Conservation (phyloP, 1,284 basidiomycete species). For the Trametes hirsuta region DNA sequence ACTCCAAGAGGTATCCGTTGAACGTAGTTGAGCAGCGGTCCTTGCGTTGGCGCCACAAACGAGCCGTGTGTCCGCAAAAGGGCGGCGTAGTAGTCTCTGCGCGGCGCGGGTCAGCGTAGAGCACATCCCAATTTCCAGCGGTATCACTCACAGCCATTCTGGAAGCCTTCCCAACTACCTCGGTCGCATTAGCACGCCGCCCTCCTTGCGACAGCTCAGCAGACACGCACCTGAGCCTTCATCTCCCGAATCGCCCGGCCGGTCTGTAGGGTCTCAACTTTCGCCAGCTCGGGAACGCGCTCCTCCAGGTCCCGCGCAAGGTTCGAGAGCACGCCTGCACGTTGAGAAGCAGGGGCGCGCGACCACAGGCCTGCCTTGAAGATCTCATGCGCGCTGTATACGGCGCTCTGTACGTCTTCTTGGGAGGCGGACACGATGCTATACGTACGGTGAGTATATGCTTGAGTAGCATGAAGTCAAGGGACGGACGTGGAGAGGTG, state of each 20-base stretch:
- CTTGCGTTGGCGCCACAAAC: conserved; percentile 78
- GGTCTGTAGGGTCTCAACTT: conserved; percentile 75
- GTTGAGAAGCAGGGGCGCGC: conserved; percentile 52
- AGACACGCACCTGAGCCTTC: conserved; percentile 56
- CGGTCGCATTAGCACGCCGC: too few relatives aligned
- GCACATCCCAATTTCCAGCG: too few relatives aligned
- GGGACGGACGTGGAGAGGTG: conserved; percentile 57
- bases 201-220: too few relatives aligned
- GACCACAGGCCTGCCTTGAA: conserved; percentile 77
- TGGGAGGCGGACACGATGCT: conserved; percentile 36
- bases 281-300: conserved; percentile 59
- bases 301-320: conserved; percentile 65
- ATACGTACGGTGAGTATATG: not conserved
- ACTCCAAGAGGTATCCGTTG: conserved; percentile 80
- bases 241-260: conserved; percentile 80
- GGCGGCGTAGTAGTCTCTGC: conserved; percentile 76
- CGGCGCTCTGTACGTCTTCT: conserved; percentile 54
- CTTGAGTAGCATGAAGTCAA: not conserved
- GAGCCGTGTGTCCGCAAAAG: conserved; percentile 69
- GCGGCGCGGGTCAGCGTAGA: not conserved
- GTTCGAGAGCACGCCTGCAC: conserved; percentile 66
- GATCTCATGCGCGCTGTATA: conserved; percentile 55
- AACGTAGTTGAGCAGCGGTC: conserved; percentile 77
- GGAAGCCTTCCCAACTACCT: conserved; percentile 60
- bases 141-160: conserved; percentile 75